These are phyloP conservation scores for Talinum fruticosum DNA, from an alignment of 148 eudicot species.

Conservation along the genomic window DNA sequence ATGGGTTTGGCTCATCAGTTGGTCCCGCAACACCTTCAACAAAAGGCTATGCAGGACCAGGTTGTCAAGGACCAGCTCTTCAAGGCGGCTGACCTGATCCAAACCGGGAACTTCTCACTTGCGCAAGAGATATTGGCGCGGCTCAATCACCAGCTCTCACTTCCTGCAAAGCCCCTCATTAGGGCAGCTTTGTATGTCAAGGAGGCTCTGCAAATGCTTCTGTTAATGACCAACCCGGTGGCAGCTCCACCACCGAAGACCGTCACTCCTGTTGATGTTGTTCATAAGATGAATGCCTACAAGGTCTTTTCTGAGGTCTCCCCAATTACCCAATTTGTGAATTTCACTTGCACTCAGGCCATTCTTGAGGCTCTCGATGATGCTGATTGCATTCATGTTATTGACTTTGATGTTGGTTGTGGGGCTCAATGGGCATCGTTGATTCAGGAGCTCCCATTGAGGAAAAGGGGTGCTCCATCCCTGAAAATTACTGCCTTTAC, in stretches of 20 bases:
- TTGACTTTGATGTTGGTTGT: conserved; percentile 88
- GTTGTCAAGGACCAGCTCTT: conserved; percentile 69
- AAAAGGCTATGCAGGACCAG: conserved; percentile 34
- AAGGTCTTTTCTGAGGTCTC: conserved; percentile 86
- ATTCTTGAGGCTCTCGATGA: conserved; percentile 73
- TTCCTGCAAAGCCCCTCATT: conserved; percentile 69
- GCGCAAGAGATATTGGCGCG: conserved; percentile 99
- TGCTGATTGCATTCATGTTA: conserved; percentile 54
- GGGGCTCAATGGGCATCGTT: conserved; percentile 98
- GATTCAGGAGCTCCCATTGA: conserved; percentile 84
- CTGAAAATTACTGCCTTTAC: conserved; percentile 74
- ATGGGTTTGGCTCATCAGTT: conserved; percentile 29
- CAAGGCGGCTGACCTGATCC: conserved; percentile 78
- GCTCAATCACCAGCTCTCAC: conserved; percentile 99
- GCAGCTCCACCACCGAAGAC: conserved; percentile 32
- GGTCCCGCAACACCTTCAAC: conserved; percentile 31
- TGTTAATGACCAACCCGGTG: conserved; percentile 40
- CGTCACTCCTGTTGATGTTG: conserved; percentile 60
- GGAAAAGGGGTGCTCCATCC: conserved; percentile 51
- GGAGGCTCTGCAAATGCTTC: conserved; percentile 75
- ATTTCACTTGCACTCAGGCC: conserved; percentile 84
- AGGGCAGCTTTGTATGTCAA: conserved; percentile 77
- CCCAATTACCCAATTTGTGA: conserved; percentile 68
- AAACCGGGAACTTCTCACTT: conserved; percentile 70
- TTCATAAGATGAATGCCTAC: conserved; percentile 81